Evolutionary conservation across 2,329 filamentous ascomycete genomes (phyloP), one percentile per base, ranked within the genome.

Genomic region (Curvularia sp.): DNA sequence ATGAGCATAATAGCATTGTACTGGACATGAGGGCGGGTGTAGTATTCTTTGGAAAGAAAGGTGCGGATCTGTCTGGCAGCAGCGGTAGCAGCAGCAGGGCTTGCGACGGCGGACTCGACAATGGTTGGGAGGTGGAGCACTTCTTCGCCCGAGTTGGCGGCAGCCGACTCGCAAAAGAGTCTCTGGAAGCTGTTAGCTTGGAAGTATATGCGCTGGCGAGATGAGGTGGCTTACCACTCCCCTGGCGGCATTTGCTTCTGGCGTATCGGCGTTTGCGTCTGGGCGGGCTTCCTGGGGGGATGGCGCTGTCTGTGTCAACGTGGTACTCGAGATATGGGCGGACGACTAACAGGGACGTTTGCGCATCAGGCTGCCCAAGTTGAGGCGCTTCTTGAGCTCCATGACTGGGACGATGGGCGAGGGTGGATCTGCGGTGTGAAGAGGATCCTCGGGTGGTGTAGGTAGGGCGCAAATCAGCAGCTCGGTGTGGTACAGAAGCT

Each of bases 1-100:
- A 96, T 84, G 55, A 99, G 85, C 95, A 98, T 98, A 71, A 98
- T 88, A 63, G 92, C 90, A 80, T 98, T 97, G 84, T 97, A 98
- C 78, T 98, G 94, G 67, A 89, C 88, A 69, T 90, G 88, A 9
- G 91, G 87, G 44, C 82, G 79, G 33, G 74, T 74, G 64, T 79
- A 83, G 78, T 91, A 88, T 46, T 93, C 90, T 65, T 88, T 89
- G 68, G 87, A 84, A 59, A 99, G 82, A 75, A 89, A 94, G 76
- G 92, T 93, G 74, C 92, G 90, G 73, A 98, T 92, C 65, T 90
- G 83, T 65, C 86, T 82, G 49, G 93, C 92, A 68, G 91, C 92
- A 70, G 93, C 90, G 64, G 89, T 87, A 24, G 94, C 93, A 5
- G 95, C 95, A 47, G 83, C 82, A 8, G 95, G 94, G 47, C 92